A percentile compares a stretch with the other conserved stretches of the same genome.
phyloP scores from a whole-genome alignment of 2,329 filamentous ascomycete species.

The Sclerotinia sclerotiorum region DNA sequence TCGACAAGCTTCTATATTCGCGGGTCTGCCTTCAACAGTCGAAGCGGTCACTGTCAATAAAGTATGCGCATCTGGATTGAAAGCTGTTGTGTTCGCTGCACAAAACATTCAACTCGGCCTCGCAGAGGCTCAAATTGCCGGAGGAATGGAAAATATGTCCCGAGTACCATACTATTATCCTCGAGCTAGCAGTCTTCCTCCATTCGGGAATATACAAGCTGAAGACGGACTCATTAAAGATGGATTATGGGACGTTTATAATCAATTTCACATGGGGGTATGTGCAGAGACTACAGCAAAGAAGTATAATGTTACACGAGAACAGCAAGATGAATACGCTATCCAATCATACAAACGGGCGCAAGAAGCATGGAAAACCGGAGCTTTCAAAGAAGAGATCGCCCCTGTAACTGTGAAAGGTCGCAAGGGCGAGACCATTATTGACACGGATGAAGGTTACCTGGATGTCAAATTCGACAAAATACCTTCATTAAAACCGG shows the following conservation, averaged over 20 bases:
- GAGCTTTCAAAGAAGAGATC: slow-evolving; percentile 86
- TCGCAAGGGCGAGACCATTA: slow-evolving; percentile 77
- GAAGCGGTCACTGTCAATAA: slow-evolving; percentile 97
- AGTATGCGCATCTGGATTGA: slow-evolving; percentile 93
- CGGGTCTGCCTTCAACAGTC: slow-evolving; percentile 75
- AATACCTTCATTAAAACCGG: slow-evolving; percentile 81
- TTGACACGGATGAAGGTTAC: slow-evolving; percentile 86
- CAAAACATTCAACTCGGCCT: slow-evolving; percentile 93
- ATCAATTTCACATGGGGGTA: slow-evolving; percentile 96
- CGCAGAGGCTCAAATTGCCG: slow-evolving; percentile 83
- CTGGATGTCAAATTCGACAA: slow-evolving; percentile 85
- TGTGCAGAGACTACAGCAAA: slow-evolving; percentile 95
- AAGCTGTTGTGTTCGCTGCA: slow-evolving; percentile 85
- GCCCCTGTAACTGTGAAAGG: slow-evolving; percentile 81
- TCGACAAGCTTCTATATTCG: slow-evolving; percentile 85
- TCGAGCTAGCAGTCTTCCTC: slow-evolving; percentile 75
- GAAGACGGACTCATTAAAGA: slow-evolving; percentile 94
- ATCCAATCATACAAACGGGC: slow-evolving; percentile 87
- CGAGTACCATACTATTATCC: slow-evolving; percentile 87
- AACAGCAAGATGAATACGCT: slow-evolving; percentile 89
- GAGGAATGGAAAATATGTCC: slow-evolving; percentile 98
- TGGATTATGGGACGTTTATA: slow-evolving; percentile 93
- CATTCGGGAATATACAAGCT: slow-evolving; percentile 84
- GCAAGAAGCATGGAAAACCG: slow-evolving; percentile 82
- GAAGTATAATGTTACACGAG: slow-evolving; percentile 74